Evolutionary conservation across 495 filamentous ascomycete genomes (phyloP), one percentile per base, ranked within the genome.

Genomic region (Cryomyces antarcticus): DNA sequence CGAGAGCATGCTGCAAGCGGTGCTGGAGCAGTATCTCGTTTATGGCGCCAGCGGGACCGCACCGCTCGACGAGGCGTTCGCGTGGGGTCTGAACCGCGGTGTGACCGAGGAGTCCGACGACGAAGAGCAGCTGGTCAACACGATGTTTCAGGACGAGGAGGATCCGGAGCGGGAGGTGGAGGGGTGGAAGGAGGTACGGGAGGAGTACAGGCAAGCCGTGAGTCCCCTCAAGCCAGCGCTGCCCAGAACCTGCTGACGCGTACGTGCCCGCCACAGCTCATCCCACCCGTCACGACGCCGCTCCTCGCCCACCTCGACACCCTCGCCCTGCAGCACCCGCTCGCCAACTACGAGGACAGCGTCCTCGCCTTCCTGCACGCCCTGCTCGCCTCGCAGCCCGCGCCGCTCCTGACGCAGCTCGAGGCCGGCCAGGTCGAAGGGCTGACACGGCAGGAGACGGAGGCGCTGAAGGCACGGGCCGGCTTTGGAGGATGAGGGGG

Each of bases 1-100:
- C 0, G 60, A 62, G 24, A 69, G 68, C 46, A 65, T 72, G 55
- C 48, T 66, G 7, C 69, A 74, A 39, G 66, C 70, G 5, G 56
- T 53, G 4, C 34, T 69, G 5, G 70, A 74, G 49, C 65, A 68
- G 43, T 62, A 63, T 36, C 51, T 61, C 10, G 48, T 61, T 28
- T 57, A 52, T 28, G 58, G 53, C 7, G 45, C 43, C 5, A 40
- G 37, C 31, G 50, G 53, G 9, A 37, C 47, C 0, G 53, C 60
- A n/a, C 41, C 49, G 1, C 41, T 63, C 2, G 5, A 40, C 4
- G 49, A 52, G 35, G 49, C 53, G n/a, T 57, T 57, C 30, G 37
- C 56, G 6, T 66, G 62, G 62, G 46, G 49, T 6, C 45, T 43
- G n/a, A 34, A 45, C 11, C 3, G 41, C 7, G 45, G 45, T 7